Evolutionary conservation across 352 stramenopile genomes (phyloP), one percentile per base, ranked within the genome.

Genomic region (Pythium folliculosum): DNA sequence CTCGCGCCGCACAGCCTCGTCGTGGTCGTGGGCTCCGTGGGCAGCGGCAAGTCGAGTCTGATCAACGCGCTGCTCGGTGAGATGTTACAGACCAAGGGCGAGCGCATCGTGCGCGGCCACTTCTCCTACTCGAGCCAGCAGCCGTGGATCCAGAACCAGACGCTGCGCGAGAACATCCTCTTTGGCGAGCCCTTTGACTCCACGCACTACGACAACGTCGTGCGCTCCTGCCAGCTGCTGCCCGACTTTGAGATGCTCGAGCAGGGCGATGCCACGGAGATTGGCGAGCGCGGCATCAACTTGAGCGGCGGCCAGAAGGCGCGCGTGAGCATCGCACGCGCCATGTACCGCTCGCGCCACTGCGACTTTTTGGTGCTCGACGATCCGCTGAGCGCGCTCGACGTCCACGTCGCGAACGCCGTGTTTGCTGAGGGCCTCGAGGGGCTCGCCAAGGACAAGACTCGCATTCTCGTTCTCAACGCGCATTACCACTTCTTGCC

Each of bases 141-240:
- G 38, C 74, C 92, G 7, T 99, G 91, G 89, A 98, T 98, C 63
- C 76, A 95, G 13, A 97, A 98, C 67, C 70, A 80, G 13, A 97
- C 86, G 32, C 64, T 99, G 9, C 67, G 77, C 16, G 84, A 97
- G 4, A 98, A 98, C 68, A 97, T 98, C 53, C 71, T 97, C 9
- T 98, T 92, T 54, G 73, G 71, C 5, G 52, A 73, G 43, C 23
- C 68, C 7, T 78, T 84, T 52, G 63, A 91, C 44, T 30, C 40
- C 0, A 53, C 74, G 17, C 53, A 57, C 3, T 91, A 91, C 52
- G 56, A 65, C 0, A 19, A 60, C 1, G 80, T 87, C 1, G 17
- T 92, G 2, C 49, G 70, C 1, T 74, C 73, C 1, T 73, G 58
- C 1, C 76, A 86, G 51, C 60, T 92, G 17, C 40, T 57, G 1